Evolutionary conservation across 257 asterid species (phyloP), one percentile per base, ranked within the genome.

Genomic region (Solanum corneliomulleri): DNA sequence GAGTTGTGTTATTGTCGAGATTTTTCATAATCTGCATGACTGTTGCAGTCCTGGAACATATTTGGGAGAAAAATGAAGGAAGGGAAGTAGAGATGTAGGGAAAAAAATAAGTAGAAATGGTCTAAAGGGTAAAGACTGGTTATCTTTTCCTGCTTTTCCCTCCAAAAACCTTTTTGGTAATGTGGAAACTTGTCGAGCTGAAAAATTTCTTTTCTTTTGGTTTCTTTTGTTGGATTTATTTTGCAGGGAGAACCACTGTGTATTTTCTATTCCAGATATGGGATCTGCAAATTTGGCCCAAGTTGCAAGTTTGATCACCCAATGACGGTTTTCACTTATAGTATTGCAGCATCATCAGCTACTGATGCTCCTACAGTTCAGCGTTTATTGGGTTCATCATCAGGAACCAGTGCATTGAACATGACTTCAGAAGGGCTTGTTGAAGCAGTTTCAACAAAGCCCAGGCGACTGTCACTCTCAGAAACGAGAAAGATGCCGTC

Each of bases 261-360:
- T 88, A 93, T 92, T 72, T 97, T 96, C 94, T 97, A 97, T 92
- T 94, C 99, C 86, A 92, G 97, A 82, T 97, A 94, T 87, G 99
- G 99, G 87, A 97, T 93, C 87, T 97, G 99, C 95, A 97, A 97
- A 89, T 97, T 96, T 91, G 99, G 99, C 78, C 98, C 98, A 87
- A 95, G 98, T 92, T 97, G 99, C 98, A 97, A 96, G 91, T 97
- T 93, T 92, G 98, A 97, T 93, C 99, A 96, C 91, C 99, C 99
- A 16, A 96, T 96, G 99, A 92, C 93, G 84, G 98, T 92, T 85
- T 91, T 92, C 87, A 89, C 95, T 18, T 93, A 94, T 91, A 91
- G 92, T 85, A 87, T 93, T 1, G 92, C 96, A 45, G 91, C 95
- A 82, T 86, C 95, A 89, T 87, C 98, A 52, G 84, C 99, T 88